phyloP scores from a whole-genome alignment of 2,329 filamentous ascomycete species.

The Pseudocercospora musae region DNA sequence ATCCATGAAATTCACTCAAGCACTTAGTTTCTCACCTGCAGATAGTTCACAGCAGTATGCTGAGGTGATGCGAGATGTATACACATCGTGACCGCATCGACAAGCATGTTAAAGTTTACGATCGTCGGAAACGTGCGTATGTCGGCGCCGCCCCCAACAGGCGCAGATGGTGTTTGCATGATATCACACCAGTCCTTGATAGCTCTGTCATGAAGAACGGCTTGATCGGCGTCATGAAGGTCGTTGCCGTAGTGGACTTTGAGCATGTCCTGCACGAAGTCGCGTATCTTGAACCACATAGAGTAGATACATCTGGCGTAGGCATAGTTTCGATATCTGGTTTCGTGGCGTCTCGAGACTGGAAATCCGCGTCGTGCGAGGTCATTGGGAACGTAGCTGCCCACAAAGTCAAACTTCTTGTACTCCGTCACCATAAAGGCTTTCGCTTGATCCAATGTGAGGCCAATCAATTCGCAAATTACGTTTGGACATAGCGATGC shows the following conservation, averaged over 20 bases:
- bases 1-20: no score
- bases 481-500: constrained; percentile 45
- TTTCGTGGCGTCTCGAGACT: constrained; percentile 26
- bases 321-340: constrained; percentile 49
- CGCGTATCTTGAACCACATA: constrained; percentile 45
- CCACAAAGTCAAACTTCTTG: constrained; percentile 45
- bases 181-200: constrained; percentile 44
- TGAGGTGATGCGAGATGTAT: constrained; percentile 52
- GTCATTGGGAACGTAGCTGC: constrained; percentile 48
- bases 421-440: constrained; percentile 42
- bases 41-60: constrained; percentile 52
- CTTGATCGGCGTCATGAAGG: constrained; percentile 34
- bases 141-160: constrained; percentile 32
- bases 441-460: constrained; percentile 39
- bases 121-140: constrained; percentile 46
- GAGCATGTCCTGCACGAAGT: constrained; percentile 39
- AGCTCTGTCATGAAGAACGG: constrained; percentile 31
- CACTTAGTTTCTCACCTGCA: constrained; percentile 34
- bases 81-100: constrained; percentile 51
- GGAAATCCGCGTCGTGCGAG: constrained; percentile 46
- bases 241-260: constrained; percentile 18
- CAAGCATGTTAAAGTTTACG: constrained; percentile 41
- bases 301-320: constrained; percentile 47
- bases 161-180: constrained; percentile 29
- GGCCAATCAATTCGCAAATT: constrained; percentile 44